A percentile compares a stretch with the other conserved stretches of the same genome.
Evolutionary conservation across 2,329 filamentous ascomycete species (phyloP).

Genomic region (Dothideomycetes sp.): DNA sequence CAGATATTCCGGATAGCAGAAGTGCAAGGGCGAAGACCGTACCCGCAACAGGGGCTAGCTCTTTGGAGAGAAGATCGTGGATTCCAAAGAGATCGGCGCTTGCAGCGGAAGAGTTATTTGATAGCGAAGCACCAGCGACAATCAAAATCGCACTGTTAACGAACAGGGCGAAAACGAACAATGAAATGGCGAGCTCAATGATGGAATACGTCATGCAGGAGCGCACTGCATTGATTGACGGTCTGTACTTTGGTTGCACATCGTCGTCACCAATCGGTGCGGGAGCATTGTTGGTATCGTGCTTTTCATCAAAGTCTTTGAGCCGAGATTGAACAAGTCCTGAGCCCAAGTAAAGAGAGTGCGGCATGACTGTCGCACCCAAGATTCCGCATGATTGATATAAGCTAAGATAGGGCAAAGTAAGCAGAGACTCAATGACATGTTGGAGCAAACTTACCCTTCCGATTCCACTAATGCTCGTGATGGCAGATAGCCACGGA

Average conservation of each 20-base stretch:
- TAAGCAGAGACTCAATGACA: not conserved
- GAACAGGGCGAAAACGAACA: conserved; percentile 32
- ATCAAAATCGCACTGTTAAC: conserved; percentile 33
- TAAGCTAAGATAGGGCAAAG: conserved; percentile 25
- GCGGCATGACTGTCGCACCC: conserved; percentile 65
- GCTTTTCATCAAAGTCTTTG: conserved; percentile 49
- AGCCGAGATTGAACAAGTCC: conserved; percentile 59
- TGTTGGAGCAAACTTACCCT: conserved; percentile 27
- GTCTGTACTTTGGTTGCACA: conserved; percentile 23
- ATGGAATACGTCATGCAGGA: conserved; percentile 30
- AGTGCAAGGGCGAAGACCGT: conserved; percentile 77
- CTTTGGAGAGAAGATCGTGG: conserved; percentile 56
- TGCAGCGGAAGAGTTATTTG: conserved; percentile 46
- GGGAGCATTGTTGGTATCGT: conserved; percentile 7
- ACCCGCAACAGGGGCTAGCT: conserved; percentile 64
- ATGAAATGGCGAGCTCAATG: conserved; percentile 25
- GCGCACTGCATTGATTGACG: conserved; percentile 26
- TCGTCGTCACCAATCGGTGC: conserved; percentile 19
- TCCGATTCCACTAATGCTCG: conserved; percentile 45
- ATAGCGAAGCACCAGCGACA: conserved; percentile 58
- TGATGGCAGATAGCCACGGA: conserved; percentile 55
- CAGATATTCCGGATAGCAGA: conserved; percentile 67
- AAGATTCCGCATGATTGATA: conserved; percentile 69
- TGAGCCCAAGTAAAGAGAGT: conserved; percentile 57
- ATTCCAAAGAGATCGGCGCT: conserved; percentile 75